Percentiles rank a stretch among this genome's conserved stretches.
These are phyloP conservation scores for Chaetomium sp. DNA, from an alignment of 2,329 filamentous ascomycete species.

Conservation along the genomic window DNA sequence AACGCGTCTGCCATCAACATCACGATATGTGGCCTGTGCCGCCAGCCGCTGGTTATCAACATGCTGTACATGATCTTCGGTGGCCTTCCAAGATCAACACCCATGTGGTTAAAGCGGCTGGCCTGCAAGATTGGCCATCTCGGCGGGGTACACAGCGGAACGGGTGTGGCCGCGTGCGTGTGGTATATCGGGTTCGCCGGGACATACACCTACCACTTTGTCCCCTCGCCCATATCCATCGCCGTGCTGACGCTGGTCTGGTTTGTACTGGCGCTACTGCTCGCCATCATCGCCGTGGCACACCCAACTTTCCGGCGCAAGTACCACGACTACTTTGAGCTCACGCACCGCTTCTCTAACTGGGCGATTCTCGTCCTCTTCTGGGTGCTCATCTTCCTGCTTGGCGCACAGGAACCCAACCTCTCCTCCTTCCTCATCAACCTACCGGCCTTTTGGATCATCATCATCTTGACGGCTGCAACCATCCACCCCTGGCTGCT, in stretches of 20 bases:
- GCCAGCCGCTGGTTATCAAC: slow-evolving; percentile 50
- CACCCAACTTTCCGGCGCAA: slow-evolving; percentile 56
- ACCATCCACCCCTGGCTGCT: slow-evolving; percentile 57
- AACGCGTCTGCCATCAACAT: slow-evolving; percentile 36
- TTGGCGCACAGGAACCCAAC: slow-evolving; percentile 26
- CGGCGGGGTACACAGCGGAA: slow-evolving; percentile 45
- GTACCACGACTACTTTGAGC: slow-evolving; percentile 64
- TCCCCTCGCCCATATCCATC: slow-evolving; percentile 26
- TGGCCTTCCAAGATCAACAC: slow-evolving; percentile 35
- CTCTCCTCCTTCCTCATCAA: slow-evolving; percentile 33
- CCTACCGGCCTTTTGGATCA: slow-evolving; percentile 48
- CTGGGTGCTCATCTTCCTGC: slow-evolving; percentile 29
- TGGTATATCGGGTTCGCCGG: slow-evolving; percentile 43
- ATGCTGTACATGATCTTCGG: slow-evolving; percentile 41
- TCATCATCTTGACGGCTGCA: slow-evolving; percentile 47
- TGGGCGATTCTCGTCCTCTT: slow-evolving; percentile 52
- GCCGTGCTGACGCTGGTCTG: slow-evolving; percentile 46
- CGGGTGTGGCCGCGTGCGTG: slow-evolving; percentile 42
- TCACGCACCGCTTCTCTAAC: slow-evolving; percentile 65
- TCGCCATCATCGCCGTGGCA: slow-evolving; percentile 57
- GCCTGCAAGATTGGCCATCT: slow-evolving; percentile 47
- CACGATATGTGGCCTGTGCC: slow-evolving; percentile 42
- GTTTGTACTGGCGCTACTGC: slow-evolving; percentile 46
- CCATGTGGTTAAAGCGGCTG: slow-evolving; percentile 41
- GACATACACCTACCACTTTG: slow-evolving; percentile 32